Percentiles rank a stretch among this genome's conserved stretches.
Evolutionary conservation across 345 rosid genomes (phyloP).

Genomic region (Brassica nigra): DNA sequence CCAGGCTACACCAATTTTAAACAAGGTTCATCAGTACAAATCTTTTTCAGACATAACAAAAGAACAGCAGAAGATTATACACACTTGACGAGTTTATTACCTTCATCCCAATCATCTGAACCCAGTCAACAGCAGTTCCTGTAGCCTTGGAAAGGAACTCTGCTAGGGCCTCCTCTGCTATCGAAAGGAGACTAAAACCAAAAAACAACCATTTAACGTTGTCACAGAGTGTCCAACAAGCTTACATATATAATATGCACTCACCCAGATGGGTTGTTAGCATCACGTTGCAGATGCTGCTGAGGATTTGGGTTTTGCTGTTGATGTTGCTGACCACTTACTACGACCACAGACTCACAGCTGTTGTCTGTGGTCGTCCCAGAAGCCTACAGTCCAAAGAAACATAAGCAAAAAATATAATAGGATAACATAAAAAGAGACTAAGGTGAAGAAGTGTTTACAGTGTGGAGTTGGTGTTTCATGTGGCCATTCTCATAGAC

Average conservation of each 20-base stretch:
- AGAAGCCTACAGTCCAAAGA: conserved; percentile 55
- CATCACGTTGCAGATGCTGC: conserved; percentile 95
- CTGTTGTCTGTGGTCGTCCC: conserved; percentile 99
- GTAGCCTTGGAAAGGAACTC: conserved; percentile 74
- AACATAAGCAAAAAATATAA: background rate
- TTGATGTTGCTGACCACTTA: conserved; percentile 94
- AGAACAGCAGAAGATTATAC: background rate
- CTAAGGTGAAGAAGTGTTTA: background rate
- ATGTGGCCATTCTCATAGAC: conserved; percentile 92
- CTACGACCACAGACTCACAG: conserved; percentile 99
- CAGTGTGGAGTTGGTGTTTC: conserved; percentile 65
- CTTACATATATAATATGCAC: background rate
- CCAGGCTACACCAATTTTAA: conserved; percentile 69
- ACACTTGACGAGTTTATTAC: conserved; percentile 37
- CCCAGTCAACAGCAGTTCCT: conserved; percentile 99
- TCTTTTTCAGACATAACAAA: background rate
- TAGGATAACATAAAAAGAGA: background rate
- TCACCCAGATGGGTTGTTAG: conserved; percentile 98
- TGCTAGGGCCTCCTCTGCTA: conserved; percentile 91
- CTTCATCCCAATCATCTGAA: conserved; percentile 99
- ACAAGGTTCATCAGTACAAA: conserved; percentile 1
- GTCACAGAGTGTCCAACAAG: background rate
- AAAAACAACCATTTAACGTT: background rate
- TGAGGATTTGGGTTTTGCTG: conserved; percentile 90
- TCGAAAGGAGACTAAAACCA: conserved; percentile 67